Evolutionary conservation across 2,329 filamentous ascomycete genomes (phyloP).

Genomic region (Gaeumannomyces tritici): DNA sequence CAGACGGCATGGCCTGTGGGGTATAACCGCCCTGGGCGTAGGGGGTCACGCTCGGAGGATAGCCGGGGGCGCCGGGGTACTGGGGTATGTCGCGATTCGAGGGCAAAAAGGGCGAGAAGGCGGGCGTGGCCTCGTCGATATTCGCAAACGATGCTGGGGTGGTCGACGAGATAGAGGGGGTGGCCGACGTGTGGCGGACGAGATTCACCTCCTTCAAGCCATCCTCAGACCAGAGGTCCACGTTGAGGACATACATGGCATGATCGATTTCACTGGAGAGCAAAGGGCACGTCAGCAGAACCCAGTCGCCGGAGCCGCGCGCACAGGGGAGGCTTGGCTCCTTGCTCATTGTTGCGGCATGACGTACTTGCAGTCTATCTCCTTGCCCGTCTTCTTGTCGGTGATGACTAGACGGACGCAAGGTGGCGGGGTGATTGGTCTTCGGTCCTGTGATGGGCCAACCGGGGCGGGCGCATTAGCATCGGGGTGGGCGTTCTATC

Average conservation of each 20-base stretch:
- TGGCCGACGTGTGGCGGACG: conserved; percentile 52
- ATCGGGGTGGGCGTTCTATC: not conserved
- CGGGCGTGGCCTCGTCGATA: conserved; percentile 22
- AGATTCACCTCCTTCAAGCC: conserved; percentile 57
- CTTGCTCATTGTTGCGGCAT: not conserved
- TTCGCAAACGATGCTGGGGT: conserved; percentile 69
- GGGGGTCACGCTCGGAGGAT: conserved; percentile 1
- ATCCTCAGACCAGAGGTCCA: conserved; percentile 59
- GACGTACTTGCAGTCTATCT: conserved; percentile 72
- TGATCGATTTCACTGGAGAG: conserved; percentile 45
- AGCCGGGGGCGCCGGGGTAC: conserved; percentile 5
- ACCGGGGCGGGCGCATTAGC: not conserved
- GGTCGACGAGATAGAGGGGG: conserved; percentile 72
- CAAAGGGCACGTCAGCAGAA: conserved; percentile 16
- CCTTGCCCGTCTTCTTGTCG: conserved; percentile 64
- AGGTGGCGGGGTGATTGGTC: conserved; percentile 91
- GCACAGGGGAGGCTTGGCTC: not conserved
- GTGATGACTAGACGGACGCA: conserved; percentile 77
- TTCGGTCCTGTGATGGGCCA: conserved; percentile 62
- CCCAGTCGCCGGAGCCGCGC: not conserved
- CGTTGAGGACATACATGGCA: conserved; percentile 48
- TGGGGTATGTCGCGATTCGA: conserved; percentile 24
- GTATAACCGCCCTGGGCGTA: not conserved
- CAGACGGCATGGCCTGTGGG: conserved; percentile 1
- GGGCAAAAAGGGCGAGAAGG: conserved; percentile 24